phyloP scores from a whole-genome alignment of 148 eudicot species.

The Rhododendron williamsianum region DNA sequence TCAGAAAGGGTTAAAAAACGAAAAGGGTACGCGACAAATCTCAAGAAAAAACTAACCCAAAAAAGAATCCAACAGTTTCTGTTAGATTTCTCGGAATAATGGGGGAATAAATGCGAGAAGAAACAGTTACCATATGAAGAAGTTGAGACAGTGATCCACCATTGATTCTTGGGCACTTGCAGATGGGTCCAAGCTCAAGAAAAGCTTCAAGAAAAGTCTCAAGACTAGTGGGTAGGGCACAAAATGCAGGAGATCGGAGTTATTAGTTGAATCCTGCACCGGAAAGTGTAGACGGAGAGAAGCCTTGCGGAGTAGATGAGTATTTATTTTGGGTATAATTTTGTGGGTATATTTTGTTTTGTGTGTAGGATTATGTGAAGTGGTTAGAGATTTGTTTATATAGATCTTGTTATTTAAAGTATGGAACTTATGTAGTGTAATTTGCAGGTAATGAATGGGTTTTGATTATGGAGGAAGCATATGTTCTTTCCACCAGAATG shows the following conservation, averaged over 20 bases:
- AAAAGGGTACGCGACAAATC: neutral
- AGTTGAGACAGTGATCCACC: neutral
- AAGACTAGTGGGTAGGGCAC: neutral
- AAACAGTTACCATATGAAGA: conserved; percentile 7
- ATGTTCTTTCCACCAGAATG: neutral
- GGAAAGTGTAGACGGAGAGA: neutral
- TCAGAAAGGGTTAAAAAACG: neutral
- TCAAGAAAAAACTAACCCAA: neutral
- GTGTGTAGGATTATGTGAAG: neutral
- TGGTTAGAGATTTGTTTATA: neutral
- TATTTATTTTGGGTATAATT: neutral
- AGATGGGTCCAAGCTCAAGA: neutral
- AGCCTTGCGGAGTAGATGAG: neutral
- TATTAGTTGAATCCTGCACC: conserved; percentile 10
- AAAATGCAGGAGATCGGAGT: conserved; percentile 12
- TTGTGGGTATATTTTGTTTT: neutral
- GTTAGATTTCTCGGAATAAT: neutral
- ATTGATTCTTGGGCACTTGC: neutral
- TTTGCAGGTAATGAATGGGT: neutral
- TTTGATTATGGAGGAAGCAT: neutral
- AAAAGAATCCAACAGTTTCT: neutral
- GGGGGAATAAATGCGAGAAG: neutral
- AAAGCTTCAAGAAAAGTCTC: neutral
- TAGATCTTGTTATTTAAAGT: neutral
- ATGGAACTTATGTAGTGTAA: neutral